Evolutionary conservation across 768 basidiomycete species (phyloP).

Genomic region (Rubroboletus pulcherrimus): DNA sequence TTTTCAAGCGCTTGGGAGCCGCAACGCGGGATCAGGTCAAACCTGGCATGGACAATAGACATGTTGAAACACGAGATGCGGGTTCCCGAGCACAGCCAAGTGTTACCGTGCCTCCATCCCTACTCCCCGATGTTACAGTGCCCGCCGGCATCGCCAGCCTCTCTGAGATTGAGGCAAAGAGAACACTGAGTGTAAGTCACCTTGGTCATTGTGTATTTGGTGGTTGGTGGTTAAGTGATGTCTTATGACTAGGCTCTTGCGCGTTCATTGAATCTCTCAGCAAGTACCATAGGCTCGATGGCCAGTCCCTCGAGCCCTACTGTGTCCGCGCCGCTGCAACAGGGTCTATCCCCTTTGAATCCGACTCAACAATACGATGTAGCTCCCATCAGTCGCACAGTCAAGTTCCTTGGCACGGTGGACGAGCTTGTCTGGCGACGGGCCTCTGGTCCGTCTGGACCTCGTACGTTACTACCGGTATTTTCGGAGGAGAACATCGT

Average conservation of each 20-base stretch:
- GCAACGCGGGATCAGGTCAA: not conserved
- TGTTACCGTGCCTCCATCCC: not conserved
- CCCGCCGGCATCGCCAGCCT: slow-evolving; percentile 15
- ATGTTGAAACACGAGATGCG: not conserved
- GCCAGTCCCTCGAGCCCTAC: not conserved
- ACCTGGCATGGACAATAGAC: not conserved
- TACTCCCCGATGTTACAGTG: not conserved
- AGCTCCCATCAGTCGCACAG: slow-evolving; percentile 18
- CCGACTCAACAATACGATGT: slow-evolving; percentile 12
- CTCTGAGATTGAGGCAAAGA: slow-evolving; percentile 25
- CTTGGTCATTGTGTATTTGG: not conserved
- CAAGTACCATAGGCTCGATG: not conserved
- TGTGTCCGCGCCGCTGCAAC: not conserved
- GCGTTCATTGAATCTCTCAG: slow-evolving; percentile 14
- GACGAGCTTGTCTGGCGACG: slow-evolving; percentile 31
- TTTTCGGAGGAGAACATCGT: slow-evolving; percentile 27
- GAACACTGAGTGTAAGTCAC: slow-evolving; percentile 18
- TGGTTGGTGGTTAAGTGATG: not conserved
- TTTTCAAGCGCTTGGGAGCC: slow-evolving; percentile 14
- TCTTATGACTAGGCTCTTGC: slow-evolving; percentile 9
- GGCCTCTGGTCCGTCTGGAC: slow-evolving; percentile 4
- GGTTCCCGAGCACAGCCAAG: not conserved
- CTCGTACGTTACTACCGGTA: slow-evolving; percentile 7
- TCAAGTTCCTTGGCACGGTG: slow-evolving; percentile 24
- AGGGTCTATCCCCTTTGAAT: not conserved